Conservation (phyloP, 208 protist species). For the Paratrypanosoma confusum region DNA sequence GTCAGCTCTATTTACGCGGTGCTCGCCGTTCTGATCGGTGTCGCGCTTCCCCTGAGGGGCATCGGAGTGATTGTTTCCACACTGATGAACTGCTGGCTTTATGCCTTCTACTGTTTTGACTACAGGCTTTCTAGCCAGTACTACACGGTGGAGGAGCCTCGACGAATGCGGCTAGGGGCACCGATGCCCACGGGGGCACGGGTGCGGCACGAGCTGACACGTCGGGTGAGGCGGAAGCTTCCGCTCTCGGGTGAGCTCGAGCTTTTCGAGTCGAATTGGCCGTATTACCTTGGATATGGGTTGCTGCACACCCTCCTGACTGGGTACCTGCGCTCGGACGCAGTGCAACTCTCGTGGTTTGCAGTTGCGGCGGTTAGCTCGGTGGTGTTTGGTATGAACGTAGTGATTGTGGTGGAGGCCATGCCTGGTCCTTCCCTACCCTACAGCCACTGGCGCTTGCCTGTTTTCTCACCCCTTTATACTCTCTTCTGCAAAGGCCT, state of each 20-base stretch:
- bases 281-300: slow-evolving; percentile 59
- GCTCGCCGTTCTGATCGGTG: no score
- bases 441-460: no score
- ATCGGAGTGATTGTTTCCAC: slow-evolving; percentile 10
- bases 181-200: background rate
- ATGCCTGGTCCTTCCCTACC: slow-evolving; percentile 18
- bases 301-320: slow-evolving; percentile 23
- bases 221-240: no score
- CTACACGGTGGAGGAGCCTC: slow-evolving; percentile 20
- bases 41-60: slow-evolving; percentile 6
- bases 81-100: slow-evolving; percentile 46
- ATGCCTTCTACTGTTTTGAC: slow-evolving; percentile 67
- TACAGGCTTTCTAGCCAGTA: no score
- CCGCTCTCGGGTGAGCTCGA: slow-evolving; percentile 21
- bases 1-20: no score
- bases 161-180: no score
- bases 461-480: no score
- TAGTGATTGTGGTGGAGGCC: slow-evolving; percentile 33
- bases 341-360: slow-evolving; percentile 12
- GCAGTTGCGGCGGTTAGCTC: slow-evolving; percentile 34
- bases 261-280: slow-evolving; percentile 45
- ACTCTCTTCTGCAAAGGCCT: no score
- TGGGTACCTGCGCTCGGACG: slow-evolving; percentile 10
- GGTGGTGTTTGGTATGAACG: slow-evolving; percentile 42
- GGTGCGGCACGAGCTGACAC: background rate